These are phyloP conservation scores for Pythium apleroticum DNA, from an alignment of 352 stramenopile species.

Conservation along the genomic window DNA sequence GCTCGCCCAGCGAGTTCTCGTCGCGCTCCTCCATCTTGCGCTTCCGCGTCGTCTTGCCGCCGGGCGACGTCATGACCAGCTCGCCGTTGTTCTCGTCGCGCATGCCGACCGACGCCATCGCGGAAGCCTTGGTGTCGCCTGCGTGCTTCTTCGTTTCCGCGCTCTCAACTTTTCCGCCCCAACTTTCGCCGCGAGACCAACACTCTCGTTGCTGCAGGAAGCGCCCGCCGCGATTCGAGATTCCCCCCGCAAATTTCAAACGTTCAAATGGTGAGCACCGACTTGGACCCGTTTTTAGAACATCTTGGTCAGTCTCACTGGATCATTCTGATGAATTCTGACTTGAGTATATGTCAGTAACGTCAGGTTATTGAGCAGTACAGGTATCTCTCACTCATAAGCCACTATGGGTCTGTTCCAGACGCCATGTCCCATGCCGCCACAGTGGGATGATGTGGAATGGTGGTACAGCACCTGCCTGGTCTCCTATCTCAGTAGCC, in stretches of 20 bases:
- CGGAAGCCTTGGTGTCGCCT: neutral
- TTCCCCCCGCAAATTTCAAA: conserved; percentile 12
- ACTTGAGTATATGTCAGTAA: too few species aligned
- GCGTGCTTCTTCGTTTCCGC: conserved; percentile 5
- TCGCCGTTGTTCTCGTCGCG: conserved; percentile 29
- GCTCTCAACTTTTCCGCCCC: conserved; percentile 6
- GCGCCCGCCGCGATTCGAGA: neutral
- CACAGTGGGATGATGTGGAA: conserved; percentile 16
- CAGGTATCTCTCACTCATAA: conserved; percentile 7
- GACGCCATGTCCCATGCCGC: conserved; percentile 11
- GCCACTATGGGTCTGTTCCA: conserved; percentile 18
- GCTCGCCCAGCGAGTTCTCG: conserved; percentile 24
- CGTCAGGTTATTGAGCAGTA: conserved; percentile 1
- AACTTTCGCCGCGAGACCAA: conserved; percentile 20
- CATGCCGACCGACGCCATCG: conserved; percentile 19
- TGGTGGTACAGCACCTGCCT: neutral
- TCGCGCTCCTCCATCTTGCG: conserved; percentile 39
- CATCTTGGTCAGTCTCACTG: too few species aligned
- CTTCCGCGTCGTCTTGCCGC: conserved; percentile 28
- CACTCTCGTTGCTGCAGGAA: conserved; percentile 10
- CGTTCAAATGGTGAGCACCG: conserved; percentile 14
- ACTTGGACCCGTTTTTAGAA: neutral
- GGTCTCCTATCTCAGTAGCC: conserved; percentile 21
- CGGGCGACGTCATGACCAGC: conserved; percentile 17
- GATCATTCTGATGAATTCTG: too few species aligned